These are phyloP conservation scores for Zymoseptoria tritici DNA, from an alignment of 2,329 filamentous ascomycete species.

Conservation along the genomic window DNA sequence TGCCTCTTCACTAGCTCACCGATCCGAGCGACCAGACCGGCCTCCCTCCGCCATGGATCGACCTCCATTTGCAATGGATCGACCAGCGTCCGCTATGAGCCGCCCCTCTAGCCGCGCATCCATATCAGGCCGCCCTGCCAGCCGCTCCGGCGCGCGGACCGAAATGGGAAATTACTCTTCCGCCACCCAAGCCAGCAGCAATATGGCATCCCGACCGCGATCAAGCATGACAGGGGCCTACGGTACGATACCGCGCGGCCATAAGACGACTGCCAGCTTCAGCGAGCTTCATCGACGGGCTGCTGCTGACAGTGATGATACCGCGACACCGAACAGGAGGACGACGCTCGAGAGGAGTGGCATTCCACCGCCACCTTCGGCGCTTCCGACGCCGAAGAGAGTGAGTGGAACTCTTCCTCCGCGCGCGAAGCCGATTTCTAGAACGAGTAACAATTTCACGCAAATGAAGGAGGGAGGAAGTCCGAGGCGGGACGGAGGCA, in stretches of 20 bases:
- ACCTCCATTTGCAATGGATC: slow-evolving; percentile 33
- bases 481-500: slow-evolving; percentile 28
- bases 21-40: slow-evolving; percentile 23
- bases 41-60: slow-evolving; percentile 21
- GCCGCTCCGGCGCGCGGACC: slow-evolving; percentile 40
- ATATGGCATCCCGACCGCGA: slow-evolving; percentile 47
- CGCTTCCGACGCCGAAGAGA: slow-evolving; percentile 8
- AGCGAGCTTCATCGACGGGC: slow-evolving; percentile 28
- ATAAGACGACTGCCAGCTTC: slow-evolving; percentile 21
- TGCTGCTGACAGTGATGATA: slow-evolving; percentile 19
- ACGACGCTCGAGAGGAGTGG: slow-evolving; percentile 17
- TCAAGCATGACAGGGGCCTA: slow-evolving; percentile 61
- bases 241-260: slow-evolving; percentile 17
- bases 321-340: slow-evolving; percentile 9
- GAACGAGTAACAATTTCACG: slow-evolving; percentile 14
- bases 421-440: slow-evolving; percentile 8
- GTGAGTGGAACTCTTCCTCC: slow-evolving; percentile 5
- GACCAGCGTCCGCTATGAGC: slow-evolving; percentile 37
- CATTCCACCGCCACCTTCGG: slow-evolving; percentile 10
- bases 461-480: slow-evolving; percentile 7
- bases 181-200: slow-evolving; percentile 2
- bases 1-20: slow-evolving; percentile 19
- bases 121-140: slow-evolving; percentile 14
- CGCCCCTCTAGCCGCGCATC: slow-evolving; percentile 65
- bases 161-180: slow-evolving; percentile 30